These are phyloP conservation scores for Boletus sp. DNA, from an alignment of 1,284 basidiomycete genomes.

Conservation along the genomic window DNA sequence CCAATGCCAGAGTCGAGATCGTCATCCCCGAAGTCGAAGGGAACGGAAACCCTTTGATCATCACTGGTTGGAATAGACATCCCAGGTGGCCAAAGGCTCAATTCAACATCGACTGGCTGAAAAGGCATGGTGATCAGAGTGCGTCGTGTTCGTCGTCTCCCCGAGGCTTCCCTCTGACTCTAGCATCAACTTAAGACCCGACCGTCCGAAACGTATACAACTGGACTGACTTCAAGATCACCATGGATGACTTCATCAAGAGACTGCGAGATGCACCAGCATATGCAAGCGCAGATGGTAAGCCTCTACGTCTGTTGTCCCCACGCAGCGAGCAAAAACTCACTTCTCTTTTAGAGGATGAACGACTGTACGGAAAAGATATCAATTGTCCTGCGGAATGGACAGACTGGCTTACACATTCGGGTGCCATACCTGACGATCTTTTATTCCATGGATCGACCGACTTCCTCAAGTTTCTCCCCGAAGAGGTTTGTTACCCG, in stretches of 20 bases:
- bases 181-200: constrained; percentile 41
- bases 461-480: constrained; percentile 56
- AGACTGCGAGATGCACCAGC: constrained; percentile 35
- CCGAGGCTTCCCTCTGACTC: constrained; percentile 4
- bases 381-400: constrained; percentile 59
- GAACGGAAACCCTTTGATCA: constrained; percentile 55
- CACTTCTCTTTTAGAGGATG: constrained; percentile 41
- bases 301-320: not conserved
- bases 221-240: constrained; percentile 43
- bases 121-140: constrained; percentile 37
- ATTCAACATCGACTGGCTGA: constrained; percentile 55
- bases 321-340: not conserved
- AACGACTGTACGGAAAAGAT: constrained; percentile 72
- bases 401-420: constrained; percentile 52
- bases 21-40: constrained; percentile 46
- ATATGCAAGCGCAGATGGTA: constrained; percentile 40
- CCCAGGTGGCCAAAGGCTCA: constrained; percentile 48
- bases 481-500: constrained; percentile 37
- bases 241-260: constrained; percentile 44
- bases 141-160: constrained; percentile 7
- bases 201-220: constrained; percentile 52
- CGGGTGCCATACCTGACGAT: constrained; percentile 44
- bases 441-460: constrained; percentile 47
- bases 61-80: constrained; percentile 54
- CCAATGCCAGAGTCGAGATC: constrained; percentile 28